These are phyloP conservation scores for Acacia melanoxylon DNA, from an alignment of 306 rosid species.

Conservation along the genomic window DNA sequence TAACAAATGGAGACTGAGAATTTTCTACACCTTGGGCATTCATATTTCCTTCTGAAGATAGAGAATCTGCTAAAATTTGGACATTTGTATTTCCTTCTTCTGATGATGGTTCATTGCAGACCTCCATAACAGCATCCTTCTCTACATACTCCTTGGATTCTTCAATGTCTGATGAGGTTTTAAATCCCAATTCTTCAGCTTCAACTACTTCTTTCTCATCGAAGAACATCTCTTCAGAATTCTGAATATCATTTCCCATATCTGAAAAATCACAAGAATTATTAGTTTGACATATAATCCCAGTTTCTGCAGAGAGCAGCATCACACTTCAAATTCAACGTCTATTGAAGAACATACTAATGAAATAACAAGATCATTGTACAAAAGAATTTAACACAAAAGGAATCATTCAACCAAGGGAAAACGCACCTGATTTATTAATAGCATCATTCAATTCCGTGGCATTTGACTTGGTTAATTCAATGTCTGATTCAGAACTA, in stretches of 20 bases:
- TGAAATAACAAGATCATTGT: neutral
- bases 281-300: neutral
- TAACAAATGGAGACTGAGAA: constrained; percentile 12
- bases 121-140: neutral
- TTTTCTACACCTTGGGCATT: neutral
- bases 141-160: neutral
- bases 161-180: neutral
- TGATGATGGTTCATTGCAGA: neutral
- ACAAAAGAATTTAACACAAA: neutral
- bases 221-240: neutral
- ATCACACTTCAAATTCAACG: constrained; percentile 3
- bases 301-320: constrained; percentile 25
- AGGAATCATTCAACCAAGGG: neutral
- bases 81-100: neutral
- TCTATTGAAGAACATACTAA: neutral
- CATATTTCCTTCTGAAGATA: no score
- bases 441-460: neutral
- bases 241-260: neutral
- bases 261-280: constrained; percentile 15
- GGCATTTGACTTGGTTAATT: constrained; percentile 14
- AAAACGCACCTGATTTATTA: constrained; percentile 36
- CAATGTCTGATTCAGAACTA: neutral
- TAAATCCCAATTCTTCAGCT: neutral
- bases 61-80: no score
- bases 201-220: neutral